phyloP scores from a whole-genome alignment of 164 flowering plant species.

The Annona cherimola region DNA sequence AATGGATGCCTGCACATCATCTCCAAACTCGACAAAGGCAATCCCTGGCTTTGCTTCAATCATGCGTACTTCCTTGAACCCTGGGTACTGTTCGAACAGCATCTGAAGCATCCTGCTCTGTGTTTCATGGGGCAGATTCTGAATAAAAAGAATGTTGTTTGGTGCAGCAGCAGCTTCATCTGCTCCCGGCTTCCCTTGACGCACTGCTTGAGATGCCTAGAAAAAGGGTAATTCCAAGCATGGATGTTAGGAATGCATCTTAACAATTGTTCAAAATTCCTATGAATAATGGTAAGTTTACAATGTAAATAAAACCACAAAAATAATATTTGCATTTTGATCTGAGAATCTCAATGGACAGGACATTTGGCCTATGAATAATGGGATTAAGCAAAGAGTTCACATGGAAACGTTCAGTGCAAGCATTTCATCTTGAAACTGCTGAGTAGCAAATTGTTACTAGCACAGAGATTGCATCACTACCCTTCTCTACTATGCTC shows the following conservation, averaged over 20 bases:
- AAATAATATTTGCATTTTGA: not conserved
- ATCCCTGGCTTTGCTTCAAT: conserved; percentile 97
- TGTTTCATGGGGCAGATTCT: conserved; percentile 86
- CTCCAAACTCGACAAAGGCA: conserved; percentile 93
- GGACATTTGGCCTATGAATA: not conserved
- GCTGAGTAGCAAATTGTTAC: too few relatives aligned
- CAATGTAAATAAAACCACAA: not conserved
- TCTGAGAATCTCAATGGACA: not conserved
- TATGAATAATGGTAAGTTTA: not conserved
- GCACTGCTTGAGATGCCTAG: conserved; percentile 48
- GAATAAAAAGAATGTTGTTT: conserved; percentile 83
- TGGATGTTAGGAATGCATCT: not conserved
- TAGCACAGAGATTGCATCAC: too few relatives aligned
- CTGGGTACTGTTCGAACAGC: conserved; percentile 87
- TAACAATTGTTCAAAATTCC: not conserved
- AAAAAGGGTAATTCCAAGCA: not conserved
- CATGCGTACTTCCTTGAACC: conserved; percentile 89
- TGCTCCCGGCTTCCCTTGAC: conserved; percentile 45
- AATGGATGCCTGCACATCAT: conserved; percentile 69
- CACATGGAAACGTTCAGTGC: too few relatives aligned
- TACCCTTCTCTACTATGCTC: too few relatives aligned
- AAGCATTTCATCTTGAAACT: too few relatives aligned
- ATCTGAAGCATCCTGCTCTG: conserved; percentile 72
- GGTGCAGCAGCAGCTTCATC: conserved; percentile 61
- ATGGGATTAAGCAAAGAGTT: not conserved